A percentile compares a stretch with the other conserved stretches of the same genome.
Evolutionary conservation across 257 asterid species (phyloP).

Genomic region (Salvia miltiorrhiza): DNA sequence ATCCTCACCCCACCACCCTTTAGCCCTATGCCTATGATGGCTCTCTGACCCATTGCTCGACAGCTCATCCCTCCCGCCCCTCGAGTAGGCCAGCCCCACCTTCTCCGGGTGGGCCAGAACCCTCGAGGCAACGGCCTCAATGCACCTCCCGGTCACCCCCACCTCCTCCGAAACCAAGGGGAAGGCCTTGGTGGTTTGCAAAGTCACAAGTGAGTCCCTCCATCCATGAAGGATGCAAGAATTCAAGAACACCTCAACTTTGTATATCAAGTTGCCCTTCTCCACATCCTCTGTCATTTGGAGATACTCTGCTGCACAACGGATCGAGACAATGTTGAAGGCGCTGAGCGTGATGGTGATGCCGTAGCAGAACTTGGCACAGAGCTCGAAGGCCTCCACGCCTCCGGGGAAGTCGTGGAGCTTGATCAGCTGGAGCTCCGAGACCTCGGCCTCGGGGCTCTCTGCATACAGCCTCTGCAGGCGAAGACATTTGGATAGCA

Average conservation of each 20-base stretch:
- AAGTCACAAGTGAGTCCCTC: constrained; percentile 71
- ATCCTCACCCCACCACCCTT: constrained; percentile 95
- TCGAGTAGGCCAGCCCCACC: constrained; percentile 52
- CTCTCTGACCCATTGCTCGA: constrained; percentile 67
- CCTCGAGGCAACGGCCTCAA: constrained; percentile 69
- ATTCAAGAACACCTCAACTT: constrained; percentile 76
- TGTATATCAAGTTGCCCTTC: constrained; percentile 69
- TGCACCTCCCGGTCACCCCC: constrained; percentile 61
- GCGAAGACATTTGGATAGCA: constrained; percentile 69
- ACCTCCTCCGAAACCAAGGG: constrained; percentile 73
- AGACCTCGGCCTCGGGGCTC: constrained; percentile 39
- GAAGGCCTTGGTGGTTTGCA: constrained; percentile 58
- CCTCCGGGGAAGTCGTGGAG: constrained; percentile 87
- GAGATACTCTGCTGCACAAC: constrained; percentile 85
- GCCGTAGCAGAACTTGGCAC: constrained; percentile 97
- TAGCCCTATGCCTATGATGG: constrained; percentile 33
- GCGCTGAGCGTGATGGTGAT: constrained; percentile 89
- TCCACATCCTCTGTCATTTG: constrained; percentile 91
- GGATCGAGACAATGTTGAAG: constrained; percentile 67
- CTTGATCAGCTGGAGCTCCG: constrained; percentile 56
- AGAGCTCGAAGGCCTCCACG: constrained; percentile 73
- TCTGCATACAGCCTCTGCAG: constrained; percentile 72
- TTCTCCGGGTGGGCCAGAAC: constrained; percentile 59
- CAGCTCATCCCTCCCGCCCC: too few relatives aligned
- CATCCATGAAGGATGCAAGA: constrained; percentile 89